Percentiles rank a stretch among this genome's conserved stretches.
These are phyloP conservation scores for Cladosporium velox DNA, from an alignment of 2,329 filamentous ascomycete species.

Conservation along the genomic window DNA sequence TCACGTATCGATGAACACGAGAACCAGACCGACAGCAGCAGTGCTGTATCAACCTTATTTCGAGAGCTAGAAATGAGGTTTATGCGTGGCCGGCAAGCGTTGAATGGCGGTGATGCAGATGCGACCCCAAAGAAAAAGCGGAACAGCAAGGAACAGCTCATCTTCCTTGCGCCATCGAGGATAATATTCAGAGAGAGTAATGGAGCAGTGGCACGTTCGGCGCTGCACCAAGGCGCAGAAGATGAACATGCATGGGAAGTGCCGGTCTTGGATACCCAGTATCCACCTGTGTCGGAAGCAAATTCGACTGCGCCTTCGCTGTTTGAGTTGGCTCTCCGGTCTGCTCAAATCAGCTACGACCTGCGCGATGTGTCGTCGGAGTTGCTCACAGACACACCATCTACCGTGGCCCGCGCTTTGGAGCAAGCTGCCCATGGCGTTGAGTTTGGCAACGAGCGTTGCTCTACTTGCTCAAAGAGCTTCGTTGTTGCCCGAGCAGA, in stretches of 20 bases:
- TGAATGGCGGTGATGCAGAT: slow-evolving; percentile 9
- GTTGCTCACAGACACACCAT: slow-evolving; percentile 26
- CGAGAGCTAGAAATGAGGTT: background rate
- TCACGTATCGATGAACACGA: background rate
- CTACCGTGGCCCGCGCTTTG: slow-evolving; percentile 28
- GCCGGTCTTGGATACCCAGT: slow-evolving; percentile 13
- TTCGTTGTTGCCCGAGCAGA: slow-evolving; percentile 38
- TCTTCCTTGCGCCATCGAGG: slow-evolving; percentile 27
- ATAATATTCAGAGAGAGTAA: slow-evolving; percentile 13
- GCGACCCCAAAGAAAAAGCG: slow-evolving; percentile 38
- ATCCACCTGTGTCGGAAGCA: slow-evolving; percentile 13
- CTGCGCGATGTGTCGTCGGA: slow-evolving; percentile 30
- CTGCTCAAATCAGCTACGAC: slow-evolving; percentile 29
- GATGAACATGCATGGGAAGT: slow-evolving; percentile 22
- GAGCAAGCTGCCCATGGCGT: slow-evolving; percentile 24
- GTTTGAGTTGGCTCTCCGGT: slow-evolving; percentile 39
- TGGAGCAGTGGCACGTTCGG: background rate
- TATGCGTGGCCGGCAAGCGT: slow-evolving; percentile 1
- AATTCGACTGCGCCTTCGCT: slow-evolving; percentile 36
- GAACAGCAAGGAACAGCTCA: slow-evolving; percentile 31
- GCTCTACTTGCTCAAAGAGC: slow-evolving; percentile 35
- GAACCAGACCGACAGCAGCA: too few species aligned
- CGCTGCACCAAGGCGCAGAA: background rate
- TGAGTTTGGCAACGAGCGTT: slow-evolving; percentile 34
- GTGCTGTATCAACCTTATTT: background rate